Evolutionary conservation across 2,329 filamentous ascomycete genomes (phyloP).

Genomic region (Ascosphaera aggregata): DNA sequence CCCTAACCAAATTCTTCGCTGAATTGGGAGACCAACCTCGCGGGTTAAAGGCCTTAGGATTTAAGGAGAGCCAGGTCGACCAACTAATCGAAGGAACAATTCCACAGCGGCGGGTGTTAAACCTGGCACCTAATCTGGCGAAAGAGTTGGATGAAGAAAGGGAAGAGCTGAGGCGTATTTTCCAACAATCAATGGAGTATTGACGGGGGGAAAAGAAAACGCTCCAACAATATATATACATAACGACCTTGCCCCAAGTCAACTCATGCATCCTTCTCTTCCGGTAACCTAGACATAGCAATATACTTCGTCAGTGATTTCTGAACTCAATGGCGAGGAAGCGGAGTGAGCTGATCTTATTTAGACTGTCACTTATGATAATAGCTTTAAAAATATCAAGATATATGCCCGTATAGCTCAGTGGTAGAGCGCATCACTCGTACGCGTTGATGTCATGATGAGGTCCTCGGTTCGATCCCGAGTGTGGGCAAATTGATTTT

Average conservation of each 20-base stretch:
- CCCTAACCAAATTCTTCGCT: conserved; percentile 56
- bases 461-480: background rate
- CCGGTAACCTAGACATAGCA: no score
- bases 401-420: background rate
- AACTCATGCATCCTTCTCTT: no score
- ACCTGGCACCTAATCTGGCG: conserved; percentile 65
- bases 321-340: no score
- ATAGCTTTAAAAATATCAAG: background rate
- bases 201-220: no score
- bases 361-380: no score
- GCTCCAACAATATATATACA: no score
- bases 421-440: background rate
- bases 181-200: conserved; percentile 38
- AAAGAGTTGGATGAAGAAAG: conserved; percentile 45
- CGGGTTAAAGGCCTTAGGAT: conserved; percentile 66
- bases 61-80: conserved; percentile 51
- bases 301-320: no score
- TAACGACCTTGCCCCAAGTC: no score
- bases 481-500: background rate
- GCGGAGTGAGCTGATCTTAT: no score
- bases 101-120: conserved; percentile 72
- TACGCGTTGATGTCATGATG: background rate
- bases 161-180: conserved; percentile 45
- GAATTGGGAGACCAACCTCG: conserved; percentile 74
- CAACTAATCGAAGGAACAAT: conserved; percentile 81